Conservation (phyloP, 1,284 basidiomycete genomes). For the Microbotryum silenes-acaulis region DNA sequence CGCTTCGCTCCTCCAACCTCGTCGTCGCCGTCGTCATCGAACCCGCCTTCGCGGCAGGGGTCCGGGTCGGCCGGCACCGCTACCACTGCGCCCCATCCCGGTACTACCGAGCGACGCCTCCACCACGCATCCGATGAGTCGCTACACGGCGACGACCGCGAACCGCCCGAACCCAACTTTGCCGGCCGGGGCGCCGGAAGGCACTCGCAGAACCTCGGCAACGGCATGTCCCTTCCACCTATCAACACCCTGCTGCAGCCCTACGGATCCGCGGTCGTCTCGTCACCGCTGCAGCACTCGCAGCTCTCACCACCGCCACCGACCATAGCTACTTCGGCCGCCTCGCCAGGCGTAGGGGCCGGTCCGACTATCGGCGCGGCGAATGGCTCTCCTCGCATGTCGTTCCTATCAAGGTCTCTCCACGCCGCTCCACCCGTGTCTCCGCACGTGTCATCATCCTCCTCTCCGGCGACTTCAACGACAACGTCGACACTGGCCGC, state of each 20-base stretch:
- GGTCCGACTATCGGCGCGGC: neutral
- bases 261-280: neutral
- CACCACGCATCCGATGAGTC: too few species aligned
- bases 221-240: neutral
- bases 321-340: neutral
- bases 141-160: too few species aligned
- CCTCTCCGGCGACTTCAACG: neutral
- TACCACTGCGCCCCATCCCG: too few species aligned
- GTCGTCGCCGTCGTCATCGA: too few species aligned
- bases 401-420: neutral
- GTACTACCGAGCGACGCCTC: too few species aligned
- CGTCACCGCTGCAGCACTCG: neutral
- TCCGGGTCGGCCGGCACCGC: too few species aligned
- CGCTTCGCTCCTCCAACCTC: too few species aligned
- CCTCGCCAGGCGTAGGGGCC: neutral
- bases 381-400: neutral
- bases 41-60: too few species aligned
- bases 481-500: too few species aligned
- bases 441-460: neutral
- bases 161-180: neutral
- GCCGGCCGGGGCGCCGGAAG: conserved; percentile 9
- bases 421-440: neutral
- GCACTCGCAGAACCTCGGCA: neutral
- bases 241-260: conserved; percentile 14
- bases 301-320: neutral